Evolutionary conservation across 2,329 filamentous ascomycete species (phyloP).

Genomic region (Botrytis cinerea): DNA sequence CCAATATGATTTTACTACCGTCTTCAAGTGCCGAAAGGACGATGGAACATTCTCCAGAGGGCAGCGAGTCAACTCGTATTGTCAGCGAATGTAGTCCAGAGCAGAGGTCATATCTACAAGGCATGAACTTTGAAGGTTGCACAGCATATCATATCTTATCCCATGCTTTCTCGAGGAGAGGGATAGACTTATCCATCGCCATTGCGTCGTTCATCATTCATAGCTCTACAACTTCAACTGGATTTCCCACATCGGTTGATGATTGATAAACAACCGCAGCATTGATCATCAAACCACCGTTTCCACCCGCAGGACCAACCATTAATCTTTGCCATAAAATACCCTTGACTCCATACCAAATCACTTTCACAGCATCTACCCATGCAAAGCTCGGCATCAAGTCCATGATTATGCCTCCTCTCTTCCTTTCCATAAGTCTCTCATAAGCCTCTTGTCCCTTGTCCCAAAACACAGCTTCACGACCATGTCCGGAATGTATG

Average conservation of each 20-base stretch:
- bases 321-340: constrained; percentile 59
- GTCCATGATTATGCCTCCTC: constrained; percentile 42
- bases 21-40: neutral
- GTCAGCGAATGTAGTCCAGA: too few species aligned
- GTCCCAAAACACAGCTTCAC: constrained; percentile 63
- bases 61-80: neutral
- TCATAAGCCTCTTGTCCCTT: constrained; percentile 50
- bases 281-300: constrained; percentile 59
- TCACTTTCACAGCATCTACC: constrained; percentile 52
- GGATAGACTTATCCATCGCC: neutral
- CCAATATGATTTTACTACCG: neutral
- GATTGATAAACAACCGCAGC: constrained; percentile 55
- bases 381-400: constrained; percentile 44
- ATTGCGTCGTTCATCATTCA: constrained; percentile 23
- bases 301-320: constrained; percentile 52
- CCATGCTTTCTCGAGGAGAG: neutral
- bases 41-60: too few species aligned
- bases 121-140: neutral
- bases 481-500: constrained; percentile 62
- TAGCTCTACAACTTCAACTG: constrained; percentile 38
- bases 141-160: neutral
- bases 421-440: constrained; percentile 38
- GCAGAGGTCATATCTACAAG: neutral
- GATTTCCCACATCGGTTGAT: constrained; percentile 51
- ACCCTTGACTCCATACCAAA: constrained; percentile 54